Base-by-base conservation (phyloP, 2,329 filamentous ascomycete species). In the Aspergillus flavus region DNA sequence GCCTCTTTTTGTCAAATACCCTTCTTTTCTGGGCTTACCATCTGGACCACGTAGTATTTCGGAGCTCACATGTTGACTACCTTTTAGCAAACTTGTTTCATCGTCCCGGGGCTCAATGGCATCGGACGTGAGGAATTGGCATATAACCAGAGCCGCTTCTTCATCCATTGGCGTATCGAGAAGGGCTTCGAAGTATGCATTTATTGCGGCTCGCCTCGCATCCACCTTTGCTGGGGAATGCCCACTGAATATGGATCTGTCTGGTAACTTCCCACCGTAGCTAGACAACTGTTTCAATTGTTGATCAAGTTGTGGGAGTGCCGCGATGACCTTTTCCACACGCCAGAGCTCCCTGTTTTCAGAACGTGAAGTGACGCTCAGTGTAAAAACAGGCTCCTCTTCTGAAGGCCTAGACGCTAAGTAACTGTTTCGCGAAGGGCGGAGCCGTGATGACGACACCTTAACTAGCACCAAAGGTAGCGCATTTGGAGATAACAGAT, bases 191-290 rank as follows among this genome's bases (percentile, higher is more conserved):
- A 98, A 89, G 76, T 98, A 99, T 10, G 86, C 81, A 69, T 97
- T 92, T 56, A 99, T 82, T 0, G 92, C 92, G 28, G 85, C 81
- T 66, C 94, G 88, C 65, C 95, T 88, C 21, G 93, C 91, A 80
- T 99, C 95, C 55, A 99, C 87, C 76, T 94, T 96, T 7, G 94
- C 94, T 5, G 95, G 95, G 3, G 95, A 92, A 78, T 99, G 94
- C 0, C 95, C 95, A 65, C 85, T 93, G 76, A 99, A 99, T 5
- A 99, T 82, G 4, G 88, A 89, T 66, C 91, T 87, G 67, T 99
- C 95, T 0, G 95, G 95, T 2, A 94, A 87, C 75, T 83, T 93
- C 12, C 89, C 91, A 12, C 86, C 86, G 71, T 96, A 93, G 6
- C 84, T 80, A n/a, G 86, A 80, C 53, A 89, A 87, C 61, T 91